Evolutionary conservation across 805 yeast genomes (phyloP), one percentile per base, ranked within the genome.

Genomic region (Wickerhamomyces silvicola): DNA sequence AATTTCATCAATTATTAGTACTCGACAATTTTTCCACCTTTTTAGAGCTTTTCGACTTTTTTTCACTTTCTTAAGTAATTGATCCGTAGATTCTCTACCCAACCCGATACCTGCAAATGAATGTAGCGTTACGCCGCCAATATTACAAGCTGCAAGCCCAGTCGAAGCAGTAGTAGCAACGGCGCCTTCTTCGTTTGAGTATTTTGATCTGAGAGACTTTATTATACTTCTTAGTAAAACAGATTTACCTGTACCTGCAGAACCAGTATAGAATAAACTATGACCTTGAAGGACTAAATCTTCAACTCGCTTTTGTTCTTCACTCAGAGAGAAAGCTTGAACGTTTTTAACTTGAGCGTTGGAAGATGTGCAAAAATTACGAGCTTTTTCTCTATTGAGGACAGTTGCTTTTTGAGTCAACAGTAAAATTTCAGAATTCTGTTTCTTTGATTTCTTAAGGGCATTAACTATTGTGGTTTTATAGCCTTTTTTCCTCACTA

Each of bases 201-300:
- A 66, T 37, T 64, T 66, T 1, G 42, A 38, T 39, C 59, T 65
- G 33, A 83, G 52, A 0, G 66, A 56, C 45, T 72, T 70, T 33
- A 83, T 81, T 22, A 83, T 63, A 9, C 75, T 66, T 39, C 71
- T 69, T 31, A 92, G 60, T n/a, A 92, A 62, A 4, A 92, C 81
- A 2, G 98, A 90, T 53, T 92, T 92, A 52, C 98, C 98, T 0
- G 98, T 92, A 48, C 98, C 98, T 0, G 98, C 98, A 21, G 97
- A 86, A 31, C 98, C 98, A 0, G 98, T 92, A 54, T 84, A 92
- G 52, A 92, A 92, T 3, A 92, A 59, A 37, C 80, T 84, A 12
- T 64, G 60, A 0, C 94, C 87, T 15, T 63, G 50, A 27, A 72
- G 57, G 0, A 80, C 94, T 33, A 83, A 57, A 8, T 75, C 71